Evolutionary conservation across 2,329 filamentous ascomycete species (phyloP).

Genomic region (Phyllosticta citriasiana): DNA sequence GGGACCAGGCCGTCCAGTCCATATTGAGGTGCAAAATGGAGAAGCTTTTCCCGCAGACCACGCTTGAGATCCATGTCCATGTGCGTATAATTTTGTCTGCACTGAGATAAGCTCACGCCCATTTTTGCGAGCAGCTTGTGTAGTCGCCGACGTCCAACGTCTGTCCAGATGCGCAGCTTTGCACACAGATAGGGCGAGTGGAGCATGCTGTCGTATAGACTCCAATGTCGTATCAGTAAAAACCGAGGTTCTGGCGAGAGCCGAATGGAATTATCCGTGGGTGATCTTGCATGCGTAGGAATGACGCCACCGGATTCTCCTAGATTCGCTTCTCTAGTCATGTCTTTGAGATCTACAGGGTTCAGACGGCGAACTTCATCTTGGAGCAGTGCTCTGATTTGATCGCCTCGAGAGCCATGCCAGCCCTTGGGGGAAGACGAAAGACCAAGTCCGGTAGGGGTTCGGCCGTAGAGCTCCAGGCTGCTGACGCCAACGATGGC

Average conservation of each 20-base stretch:
- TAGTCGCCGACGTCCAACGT: conserved; percentile 74
- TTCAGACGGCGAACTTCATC: conserved; percentile 94
- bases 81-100: conserved; percentile 90
- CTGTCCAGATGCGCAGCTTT: conserved; percentile 87
- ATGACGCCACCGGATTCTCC: conserved; percentile 71
- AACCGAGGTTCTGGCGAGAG: conserved; percentile 91
- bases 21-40: conserved; percentile 88
- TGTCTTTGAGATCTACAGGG: conserved; percentile 54
- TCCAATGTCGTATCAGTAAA: conserved; percentile 90
- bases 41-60: conserved; percentile 69
- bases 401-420: conserved; percentile 72
- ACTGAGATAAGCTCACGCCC: conserved; percentile 89
- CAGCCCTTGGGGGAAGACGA: conserved; percentile 53
- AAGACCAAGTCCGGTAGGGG: conserved; percentile 66
- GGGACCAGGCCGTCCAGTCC: conserved; percentile 87
- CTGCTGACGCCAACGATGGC: conserved; percentile 93
- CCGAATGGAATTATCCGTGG: conserved; percentile 84
- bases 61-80: conserved; percentile 98
- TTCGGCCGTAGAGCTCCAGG: conserved; percentile 81
- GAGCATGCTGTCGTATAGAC: conserved; percentile 94
- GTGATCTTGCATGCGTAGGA: conserved; percentile 75
- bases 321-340: conserved; percentile 49
- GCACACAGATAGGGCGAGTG: conserved; percentile 93
- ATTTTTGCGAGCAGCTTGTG: conserved; percentile 96
- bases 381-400: conserved; percentile 73